Conservation (phyloP, 805 yeast genomes). For the Metschnikowia amazonensis region DNA sequence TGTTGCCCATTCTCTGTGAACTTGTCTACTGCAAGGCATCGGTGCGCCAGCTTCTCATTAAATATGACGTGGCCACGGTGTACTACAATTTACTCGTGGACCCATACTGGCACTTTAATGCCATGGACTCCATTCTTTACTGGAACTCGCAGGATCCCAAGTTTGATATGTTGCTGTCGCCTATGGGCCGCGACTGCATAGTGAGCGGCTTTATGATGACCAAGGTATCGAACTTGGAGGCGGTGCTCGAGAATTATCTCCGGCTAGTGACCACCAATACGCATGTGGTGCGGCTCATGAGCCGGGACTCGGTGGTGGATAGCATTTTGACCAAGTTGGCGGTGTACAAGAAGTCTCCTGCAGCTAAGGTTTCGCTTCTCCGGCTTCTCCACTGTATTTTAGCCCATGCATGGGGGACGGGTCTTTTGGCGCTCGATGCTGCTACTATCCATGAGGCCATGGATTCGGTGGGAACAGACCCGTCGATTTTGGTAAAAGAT, state of each 20-base stretch:
- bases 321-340: constrained; percentile 30
- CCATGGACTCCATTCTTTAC: constrained; percentile 46
- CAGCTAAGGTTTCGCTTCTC: constrained; percentile 35
- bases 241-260: constrained; percentile 39
- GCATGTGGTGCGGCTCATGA: constrained; percentile 23
- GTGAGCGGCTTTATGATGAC: constrained; percentile 38
- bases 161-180: constrained; percentile 22
- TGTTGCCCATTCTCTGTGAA: constrained; percentile 51
- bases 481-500: constrained; percentile 38
- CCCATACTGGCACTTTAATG: constrained; percentile 56
- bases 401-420: constrained; percentile 1
- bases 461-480: constrained; percentile 10
- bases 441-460: background rate
- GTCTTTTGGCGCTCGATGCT: background rate
- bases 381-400: constrained; percentile 11
- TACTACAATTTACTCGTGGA: constrained; percentile 43
- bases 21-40: constrained; percentile 43
- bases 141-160: constrained; percentile 34
- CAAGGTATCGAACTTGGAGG: constrained; percentile 41
- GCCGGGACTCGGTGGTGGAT: constrained; percentile 24
- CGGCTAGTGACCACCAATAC: constrained; percentile 27
- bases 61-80: constrained; percentile 34
- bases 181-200: constrained; percentile 29
- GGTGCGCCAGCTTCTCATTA: constrained; percentile 36
- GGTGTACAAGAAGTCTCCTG: constrained; percentile 30